These are phyloP conservation scores for Ophiostoma sp. DNA, from an alignment of 2,329 filamentous ascomycete species.

Conservation along the genomic window DNA sequence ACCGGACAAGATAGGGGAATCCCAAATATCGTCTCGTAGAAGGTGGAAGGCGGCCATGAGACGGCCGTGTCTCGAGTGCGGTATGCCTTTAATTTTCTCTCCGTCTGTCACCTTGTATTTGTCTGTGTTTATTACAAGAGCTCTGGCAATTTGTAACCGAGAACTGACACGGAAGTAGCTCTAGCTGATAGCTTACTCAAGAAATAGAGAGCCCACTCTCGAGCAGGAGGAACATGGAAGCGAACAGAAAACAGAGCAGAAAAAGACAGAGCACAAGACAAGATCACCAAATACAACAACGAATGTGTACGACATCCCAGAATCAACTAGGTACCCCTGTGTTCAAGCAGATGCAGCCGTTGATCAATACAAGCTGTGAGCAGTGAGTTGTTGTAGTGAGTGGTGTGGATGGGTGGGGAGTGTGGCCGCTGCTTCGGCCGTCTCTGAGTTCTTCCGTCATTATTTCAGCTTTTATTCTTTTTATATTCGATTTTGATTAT, in stretches of 20 bases:
- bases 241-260: too few relatives aligned
- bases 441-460: background rate
- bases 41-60: background rate
- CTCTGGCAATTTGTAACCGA: too few relatives aligned
- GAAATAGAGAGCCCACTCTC: too few relatives aligned
- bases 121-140: too few relatives aligned
- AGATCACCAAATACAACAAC: background rate
- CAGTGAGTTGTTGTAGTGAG: background rate
- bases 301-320: background rate
- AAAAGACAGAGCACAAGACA: background rate
- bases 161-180: too few relatives aligned
- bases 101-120: too few relatives aligned
- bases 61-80: background rate
- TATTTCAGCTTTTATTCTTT: background rate
- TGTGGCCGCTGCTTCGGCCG: slow-evolving; percentile 1
- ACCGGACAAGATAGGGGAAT: too few relatives aligned
- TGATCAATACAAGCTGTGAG: background rate
- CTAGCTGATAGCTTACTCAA: too few relatives aligned
- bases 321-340: background rate
- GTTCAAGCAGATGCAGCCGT: background rate
- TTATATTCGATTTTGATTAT: background rate
- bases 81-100: too few relatives aligned
- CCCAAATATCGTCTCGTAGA: background rate
- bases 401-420: slow-evolving; percentile 12
- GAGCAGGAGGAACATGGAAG: too few relatives aligned